These are phyloP conservation scores for Coriolopsis trogii DNA, from an alignment of 1,284 basidiomycete genomes.

Conservation along the genomic window DNA sequence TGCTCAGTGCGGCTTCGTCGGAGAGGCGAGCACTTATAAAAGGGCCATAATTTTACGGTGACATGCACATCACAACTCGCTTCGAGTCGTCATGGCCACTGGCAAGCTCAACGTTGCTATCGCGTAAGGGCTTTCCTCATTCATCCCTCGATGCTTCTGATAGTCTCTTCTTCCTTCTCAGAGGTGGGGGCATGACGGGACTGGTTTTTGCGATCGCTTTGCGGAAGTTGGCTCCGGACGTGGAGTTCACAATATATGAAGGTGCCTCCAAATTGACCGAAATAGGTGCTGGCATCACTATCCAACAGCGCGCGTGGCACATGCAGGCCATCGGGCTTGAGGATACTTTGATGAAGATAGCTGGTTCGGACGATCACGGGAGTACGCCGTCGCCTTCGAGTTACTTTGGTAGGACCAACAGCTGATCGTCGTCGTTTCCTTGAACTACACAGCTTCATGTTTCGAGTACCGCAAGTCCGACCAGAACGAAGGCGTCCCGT, in stretches of 20 bases:
- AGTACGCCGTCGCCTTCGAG: background rate
- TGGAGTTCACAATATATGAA: constrained; percentile 50
- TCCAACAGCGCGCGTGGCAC: constrained; percentile 53
- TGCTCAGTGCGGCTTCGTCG: too few species aligned
- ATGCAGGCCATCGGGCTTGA: constrained; percentile 52
- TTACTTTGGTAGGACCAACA: background rate
- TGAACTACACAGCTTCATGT: background rate
- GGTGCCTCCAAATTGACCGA: constrained; percentile 47
- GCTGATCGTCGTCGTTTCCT: background rate
- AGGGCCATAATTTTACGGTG: background rate
- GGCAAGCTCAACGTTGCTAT: constrained; percentile 8
- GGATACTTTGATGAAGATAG: constrained; percentile 42
- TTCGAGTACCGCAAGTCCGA: too few species aligned
- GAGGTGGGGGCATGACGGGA: constrained; percentile 43
- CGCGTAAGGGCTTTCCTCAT: background rate
- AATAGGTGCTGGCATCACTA: constrained; percentile 57
- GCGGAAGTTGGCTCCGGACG: constrained; percentile 36
- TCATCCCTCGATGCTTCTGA: background rate
- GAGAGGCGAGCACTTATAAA: background rate
- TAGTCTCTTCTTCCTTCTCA: constrained; percentile 5
- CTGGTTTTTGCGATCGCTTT: constrained; percentile 40
- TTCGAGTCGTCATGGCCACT: background rate
- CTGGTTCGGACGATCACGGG: constrained; percentile 39
- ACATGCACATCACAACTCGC: background rate
- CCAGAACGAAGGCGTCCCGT: too few species aligned